phyloP scores from a whole-genome alignment of 805 yeast genomes.

The Nakazawaea populi region DNA sequence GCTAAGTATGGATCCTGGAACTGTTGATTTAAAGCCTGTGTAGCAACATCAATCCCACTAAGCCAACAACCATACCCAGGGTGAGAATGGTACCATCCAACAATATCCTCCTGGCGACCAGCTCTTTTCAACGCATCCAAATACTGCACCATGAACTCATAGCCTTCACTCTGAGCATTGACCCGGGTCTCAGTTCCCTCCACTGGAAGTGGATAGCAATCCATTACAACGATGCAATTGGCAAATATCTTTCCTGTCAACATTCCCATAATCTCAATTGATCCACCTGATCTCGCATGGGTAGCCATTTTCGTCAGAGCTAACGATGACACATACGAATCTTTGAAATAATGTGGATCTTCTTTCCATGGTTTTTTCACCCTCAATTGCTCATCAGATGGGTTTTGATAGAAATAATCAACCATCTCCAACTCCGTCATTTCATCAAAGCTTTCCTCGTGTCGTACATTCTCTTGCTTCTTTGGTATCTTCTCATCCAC shows the following conservation, averaged over 20 bases:
- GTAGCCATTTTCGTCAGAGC: slow-evolving; percentile 71
- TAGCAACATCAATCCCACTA: slow-evolving; percentile 87
- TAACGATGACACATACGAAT: slow-evolving; percentile 58
- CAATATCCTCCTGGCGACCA: slow-evolving; percentile 55
- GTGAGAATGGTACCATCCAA: slow-evolving; percentile 97
- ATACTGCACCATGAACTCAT: slow-evolving; percentile 90
- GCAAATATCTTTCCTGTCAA: slow-evolving; percentile 68
- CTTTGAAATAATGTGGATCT: slow-evolving; percentile 55
- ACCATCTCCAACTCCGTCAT: neutral
- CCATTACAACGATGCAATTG: slow-evolving; percentile 60
- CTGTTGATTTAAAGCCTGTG: slow-evolving; percentile 78
- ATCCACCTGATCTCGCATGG: slow-evolving; percentile 81
- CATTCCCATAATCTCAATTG: slow-evolving; percentile 94
- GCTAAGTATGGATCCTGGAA: slow-evolving; percentile 93
- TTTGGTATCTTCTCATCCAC: neutral
- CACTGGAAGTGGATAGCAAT: slow-evolving; percentile 83
- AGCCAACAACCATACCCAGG: slow-evolving; percentile 98
- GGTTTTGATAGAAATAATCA: neutral
- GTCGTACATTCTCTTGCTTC: neutral
- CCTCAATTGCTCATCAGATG: neutral
- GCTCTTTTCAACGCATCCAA: slow-evolving; percentile 40
- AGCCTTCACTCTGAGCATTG: slow-evolving; percentile 89
- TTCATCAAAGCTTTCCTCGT: slow-evolving; percentile 6
- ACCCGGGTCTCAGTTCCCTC: slow-evolving; percentile 96
- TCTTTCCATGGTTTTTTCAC: slow-evolving; percentile 45